Percentiles rank a stretch among this genome's conserved stretches.
Evolutionary conservation across 2,329 filamentous ascomycete genomes (phyloP).

Genomic region (Claviceps maximensis): DNA sequence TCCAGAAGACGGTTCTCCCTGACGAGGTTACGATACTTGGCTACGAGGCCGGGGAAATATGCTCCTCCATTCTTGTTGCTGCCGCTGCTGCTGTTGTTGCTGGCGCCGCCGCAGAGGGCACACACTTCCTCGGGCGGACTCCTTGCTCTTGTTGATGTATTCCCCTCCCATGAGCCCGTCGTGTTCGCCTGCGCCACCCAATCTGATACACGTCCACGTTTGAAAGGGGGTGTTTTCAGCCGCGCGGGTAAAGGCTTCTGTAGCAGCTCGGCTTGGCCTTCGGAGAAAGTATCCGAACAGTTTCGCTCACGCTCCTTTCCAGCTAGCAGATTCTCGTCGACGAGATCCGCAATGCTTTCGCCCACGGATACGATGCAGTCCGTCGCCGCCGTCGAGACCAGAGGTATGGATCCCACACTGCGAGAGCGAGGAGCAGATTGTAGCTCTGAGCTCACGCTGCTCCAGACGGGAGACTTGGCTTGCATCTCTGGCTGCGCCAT

Average conservation of each 20-base stretch:
- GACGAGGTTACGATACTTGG: neutral
- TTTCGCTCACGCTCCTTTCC: neutral
- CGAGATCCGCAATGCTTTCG: neutral
- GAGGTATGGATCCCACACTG: neutral
- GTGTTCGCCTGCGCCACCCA: neutral
- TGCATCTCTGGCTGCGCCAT: neutral
- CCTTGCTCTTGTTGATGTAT: no score
- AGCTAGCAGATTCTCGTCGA: neutral
- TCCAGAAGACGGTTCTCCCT: neutral
- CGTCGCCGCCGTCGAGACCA: neutral
- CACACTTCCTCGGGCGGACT: neutral
- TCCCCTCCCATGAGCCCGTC: neutral
- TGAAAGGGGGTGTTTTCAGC: no score
- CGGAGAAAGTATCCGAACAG: neutral
- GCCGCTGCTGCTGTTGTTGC: no score
- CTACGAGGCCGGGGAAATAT: neutral
- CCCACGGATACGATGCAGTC: neutral
- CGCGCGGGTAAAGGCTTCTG: neutral
- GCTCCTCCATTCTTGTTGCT: neutral
- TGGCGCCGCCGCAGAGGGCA: neutral
- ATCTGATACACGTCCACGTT: no score
- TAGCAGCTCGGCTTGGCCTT: neutral
- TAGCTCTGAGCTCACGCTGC: neutral
- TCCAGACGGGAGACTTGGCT: neutral
- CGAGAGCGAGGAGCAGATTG: neutral